These are phyloP conservation scores for Paulownia fortunei DNA, from an alignment of 257 asterid genomes.

Conservation along the genomic window DNA sequence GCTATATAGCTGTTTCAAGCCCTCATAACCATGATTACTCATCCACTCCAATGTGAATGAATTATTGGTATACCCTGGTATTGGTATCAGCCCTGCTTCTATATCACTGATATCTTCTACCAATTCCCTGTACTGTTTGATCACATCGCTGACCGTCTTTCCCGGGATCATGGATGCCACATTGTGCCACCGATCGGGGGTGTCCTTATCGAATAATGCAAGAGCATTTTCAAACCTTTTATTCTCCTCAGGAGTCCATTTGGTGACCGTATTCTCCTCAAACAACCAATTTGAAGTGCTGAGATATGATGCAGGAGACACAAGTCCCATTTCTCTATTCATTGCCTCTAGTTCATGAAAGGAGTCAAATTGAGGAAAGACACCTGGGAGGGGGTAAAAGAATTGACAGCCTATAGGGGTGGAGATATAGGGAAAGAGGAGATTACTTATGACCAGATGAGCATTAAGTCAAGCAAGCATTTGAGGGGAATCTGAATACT, in stretches of 20 bases:
- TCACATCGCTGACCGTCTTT: conserved; percentile 69
- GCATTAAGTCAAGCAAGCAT: conserved; percentile 42
- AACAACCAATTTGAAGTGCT: conserved; percentile 55
- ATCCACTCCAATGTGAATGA: conserved; percentile 71
- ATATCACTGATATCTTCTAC: conserved; percentile 73
- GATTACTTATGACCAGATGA: conserved; percentile 38
- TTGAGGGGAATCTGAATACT: conserved; percentile 55
- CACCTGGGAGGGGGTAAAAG: neutral
- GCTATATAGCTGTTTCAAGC: conserved; percentile 46
- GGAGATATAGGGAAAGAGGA: conserved; percentile 14
- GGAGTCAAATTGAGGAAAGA: conserved; percentile 1
- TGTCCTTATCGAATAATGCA: conserved; percentile 73
- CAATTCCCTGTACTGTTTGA: conserved; percentile 68
- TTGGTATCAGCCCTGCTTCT: conserved; percentile 77
- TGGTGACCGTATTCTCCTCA: conserved; percentile 49
- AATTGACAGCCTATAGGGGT: neutral
- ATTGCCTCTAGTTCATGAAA: too few relatives aligned
- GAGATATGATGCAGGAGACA: conserved; percentile 49
- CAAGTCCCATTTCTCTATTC: conserved; percentile 60
- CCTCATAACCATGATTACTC: conserved; percentile 43
- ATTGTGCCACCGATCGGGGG: conserved; percentile 89
- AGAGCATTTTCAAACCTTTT: conserved; percentile 78
- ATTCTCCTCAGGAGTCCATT: conserved; percentile 86
- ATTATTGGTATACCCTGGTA: conserved; percentile 58
- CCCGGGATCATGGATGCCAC: conserved; percentile 88